phyloP scores from a whole-genome alignment of 2,329 filamentous ascomycete genomes.

The Fusarium chaquense region DNA sequence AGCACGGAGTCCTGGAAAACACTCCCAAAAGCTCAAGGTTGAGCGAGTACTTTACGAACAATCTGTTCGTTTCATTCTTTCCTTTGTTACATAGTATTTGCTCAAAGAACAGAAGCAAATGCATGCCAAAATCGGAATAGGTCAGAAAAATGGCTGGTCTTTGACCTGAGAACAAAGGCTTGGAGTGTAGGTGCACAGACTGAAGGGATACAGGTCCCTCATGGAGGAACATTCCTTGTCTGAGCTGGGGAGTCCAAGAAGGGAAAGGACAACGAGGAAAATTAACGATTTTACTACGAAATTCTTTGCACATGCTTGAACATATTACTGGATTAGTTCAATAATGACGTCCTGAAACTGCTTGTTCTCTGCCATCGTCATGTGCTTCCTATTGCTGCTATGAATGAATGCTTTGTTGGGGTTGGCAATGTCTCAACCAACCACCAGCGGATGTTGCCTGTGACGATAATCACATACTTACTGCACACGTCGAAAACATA shows the following conservation, averaged over 20 bases:
- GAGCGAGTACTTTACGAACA: constrained; percentile 16
- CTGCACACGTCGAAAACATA: neutral
- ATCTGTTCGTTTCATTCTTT: constrained; percentile 26
- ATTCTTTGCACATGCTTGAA: constrained; percentile 24
- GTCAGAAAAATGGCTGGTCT: constrained; percentile 19
- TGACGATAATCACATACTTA: constrained; percentile 15
- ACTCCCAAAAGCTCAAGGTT: constrained; percentile 1
- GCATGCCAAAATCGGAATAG: constrained; percentile 16
- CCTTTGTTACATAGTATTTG: constrained; percentile 16
- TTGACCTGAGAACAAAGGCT: constrained; percentile 21
- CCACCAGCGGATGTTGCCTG: constrained; percentile 7
- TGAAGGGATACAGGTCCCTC: constrained; percentile 24
- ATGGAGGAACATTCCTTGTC: constrained; percentile 35
- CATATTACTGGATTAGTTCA: constrained; percentile 9
- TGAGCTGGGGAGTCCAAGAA: constrained; percentile 9
- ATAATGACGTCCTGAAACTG: constrained; percentile 19
- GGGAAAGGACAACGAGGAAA: constrained; percentile 1
- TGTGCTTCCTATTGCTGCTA: constrained; percentile 1
- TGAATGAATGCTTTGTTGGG: constrained; percentile 29
- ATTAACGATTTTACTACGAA: constrained; percentile 8
- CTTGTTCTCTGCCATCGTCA: constrained; percentile 1
- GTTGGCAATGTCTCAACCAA: constrained; percentile 26
- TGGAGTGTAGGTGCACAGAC: constrained; percentile 13
- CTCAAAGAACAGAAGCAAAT: constrained; percentile 1
- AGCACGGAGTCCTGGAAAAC: constrained; percentile 36